phyloP scores from a whole-genome alignment of 169 alveolate species.

The Eimeria brunetti region DNA sequence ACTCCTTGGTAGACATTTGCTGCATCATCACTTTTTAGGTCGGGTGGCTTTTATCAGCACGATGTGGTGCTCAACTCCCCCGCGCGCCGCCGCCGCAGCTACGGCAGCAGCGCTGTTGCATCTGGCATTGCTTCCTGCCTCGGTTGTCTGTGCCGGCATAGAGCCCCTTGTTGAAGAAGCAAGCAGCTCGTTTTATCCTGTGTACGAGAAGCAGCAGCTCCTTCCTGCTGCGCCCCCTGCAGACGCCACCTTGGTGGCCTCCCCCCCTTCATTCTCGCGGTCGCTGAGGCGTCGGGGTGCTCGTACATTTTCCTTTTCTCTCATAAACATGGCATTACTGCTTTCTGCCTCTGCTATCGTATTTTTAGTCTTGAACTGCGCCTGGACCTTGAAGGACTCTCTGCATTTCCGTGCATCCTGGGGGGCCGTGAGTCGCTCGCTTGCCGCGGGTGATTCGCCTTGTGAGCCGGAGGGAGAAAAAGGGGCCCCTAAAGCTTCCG shows the following conservation, averaged over 20 bases:
- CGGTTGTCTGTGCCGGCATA: not conserved
- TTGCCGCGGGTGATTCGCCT: slow-evolving; percentile 2
- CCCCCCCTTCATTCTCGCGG: not conserved
- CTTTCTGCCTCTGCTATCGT: not conserved
- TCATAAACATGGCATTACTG: not conserved
- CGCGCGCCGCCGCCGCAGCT: not conserved
- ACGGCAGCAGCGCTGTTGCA: not conserved
- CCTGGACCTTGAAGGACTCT: not conserved
- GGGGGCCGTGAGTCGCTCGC: not conserved
- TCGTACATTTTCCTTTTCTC: not conserved
- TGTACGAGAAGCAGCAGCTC: not conserved
- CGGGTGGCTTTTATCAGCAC: not conserved
- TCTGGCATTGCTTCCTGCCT: not conserved
- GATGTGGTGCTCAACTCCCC: not conserved
- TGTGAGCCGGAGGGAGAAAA: not conserved
- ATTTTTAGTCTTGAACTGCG: not conserved
- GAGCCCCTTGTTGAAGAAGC: not conserved
- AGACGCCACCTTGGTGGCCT: not conserved
- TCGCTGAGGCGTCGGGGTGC: not conserved
- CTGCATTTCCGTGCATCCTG: not conserved
- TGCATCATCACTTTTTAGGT: not conserved
- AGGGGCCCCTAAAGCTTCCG: not conserved
- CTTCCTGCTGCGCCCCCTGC: not conserved
- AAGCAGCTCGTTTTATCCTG: not conserved
- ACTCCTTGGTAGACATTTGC: not conserved